A percentile compares a stretch with the other conserved stretches of the same genome.
phyloP scores from a whole-genome alignment of 2,329 filamentous ascomycete genomes.

The Penicillium sp. region DNA sequence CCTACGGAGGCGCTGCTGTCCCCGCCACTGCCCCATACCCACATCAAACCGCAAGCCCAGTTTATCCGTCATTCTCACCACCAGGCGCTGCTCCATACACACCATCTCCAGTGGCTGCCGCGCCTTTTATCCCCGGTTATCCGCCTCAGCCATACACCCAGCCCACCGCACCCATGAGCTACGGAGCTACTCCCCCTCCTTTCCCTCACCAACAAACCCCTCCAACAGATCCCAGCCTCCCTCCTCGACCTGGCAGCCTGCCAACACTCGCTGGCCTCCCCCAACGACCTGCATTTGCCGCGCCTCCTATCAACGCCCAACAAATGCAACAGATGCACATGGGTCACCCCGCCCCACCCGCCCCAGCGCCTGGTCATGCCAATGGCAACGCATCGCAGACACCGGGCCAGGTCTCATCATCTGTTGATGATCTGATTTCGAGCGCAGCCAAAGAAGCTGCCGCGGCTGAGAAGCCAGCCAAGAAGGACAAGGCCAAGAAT shows the following conservation, averaged over 20 bases:
- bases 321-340: slow-evolving; percentile 63
- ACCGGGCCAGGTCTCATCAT: slow-evolving; percentile 41
- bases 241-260: slow-evolving; percentile 57
- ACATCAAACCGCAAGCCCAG: slow-evolving; percentile 47
- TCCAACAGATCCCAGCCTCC: slow-evolving; percentile 42
- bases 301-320: slow-evolving; percentile 56
- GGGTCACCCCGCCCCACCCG: slow-evolving; percentile 47
- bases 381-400: slow-evolving; percentile 36
- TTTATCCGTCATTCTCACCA: slow-evolving; percentile 43
- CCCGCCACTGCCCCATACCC: slow-evolving; percentile 36
- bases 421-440: slow-evolving; percentile 57
- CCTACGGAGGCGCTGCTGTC: slow-evolving; percentile 46
- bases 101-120: slow-evolving; percentile 24
- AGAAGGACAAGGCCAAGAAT: slow-evolving; percentile 69
- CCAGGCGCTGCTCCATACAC: slow-evolving; percentile 39
- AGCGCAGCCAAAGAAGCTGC: slow-evolving; percentile 49
- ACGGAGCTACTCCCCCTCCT: slow-evolving; percentile 47
- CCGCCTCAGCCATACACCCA: slow-evolving; percentile 38
- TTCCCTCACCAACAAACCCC: slow-evolving; percentile 48
- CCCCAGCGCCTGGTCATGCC: slow-evolving; percentile 28
- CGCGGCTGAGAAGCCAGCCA: slow-evolving; percentile 62
- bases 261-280: slow-evolving; percentile 62
- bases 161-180: slow-evolving; percentile 34
- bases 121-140: slow-evolving; percentile 40
- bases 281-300: slow-evolving; percentile 62